Conservation (phyloP, 108 stramenopile species). For the Halocafeteria seosinensis region DNA sequence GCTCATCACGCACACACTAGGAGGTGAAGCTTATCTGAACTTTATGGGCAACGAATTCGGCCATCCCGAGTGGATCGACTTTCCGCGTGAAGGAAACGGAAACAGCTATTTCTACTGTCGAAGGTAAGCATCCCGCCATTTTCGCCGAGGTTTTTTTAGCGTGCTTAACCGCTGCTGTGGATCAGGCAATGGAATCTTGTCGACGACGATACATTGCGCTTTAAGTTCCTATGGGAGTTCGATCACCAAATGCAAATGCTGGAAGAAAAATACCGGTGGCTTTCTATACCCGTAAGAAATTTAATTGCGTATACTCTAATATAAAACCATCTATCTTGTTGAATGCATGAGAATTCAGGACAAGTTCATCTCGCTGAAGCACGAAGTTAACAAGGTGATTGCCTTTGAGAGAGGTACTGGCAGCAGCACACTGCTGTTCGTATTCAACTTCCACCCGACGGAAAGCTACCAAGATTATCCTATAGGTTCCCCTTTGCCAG, state of each 20-base stretch:
- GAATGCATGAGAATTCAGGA: not conserved
- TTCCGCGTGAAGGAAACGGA: not conserved
- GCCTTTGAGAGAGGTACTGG: not conserved
- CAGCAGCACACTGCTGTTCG: not conserved
- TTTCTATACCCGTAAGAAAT: not conserved
- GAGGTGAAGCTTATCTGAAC: not conserved
- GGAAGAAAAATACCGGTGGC: not conserved
- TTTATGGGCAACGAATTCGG: not conserved
- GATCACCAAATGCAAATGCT: not conserved
- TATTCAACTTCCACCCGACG: not conserved
- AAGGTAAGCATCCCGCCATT: too few relatives aligned
- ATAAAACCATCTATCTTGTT: not conserved
- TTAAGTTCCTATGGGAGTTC: not conserved
- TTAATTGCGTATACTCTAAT: not conserved
- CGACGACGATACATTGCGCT: not conserved
- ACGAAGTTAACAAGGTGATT: not conserved
- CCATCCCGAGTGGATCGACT: constrained; percentile 5
- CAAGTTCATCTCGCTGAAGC: not conserved
- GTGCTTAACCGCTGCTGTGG: too few relatives aligned
- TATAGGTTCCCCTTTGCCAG: too few relatives aligned
- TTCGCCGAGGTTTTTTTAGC: too few relatives aligned
- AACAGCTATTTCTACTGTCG: not conserved
- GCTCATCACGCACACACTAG: not conserved
- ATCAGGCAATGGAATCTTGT: not conserved
- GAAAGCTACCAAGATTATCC: not conserved